Base-by-base conservation (phyloP, 2,329 filamentous ascomycete genomes). In the Nannizzia gypsea region DNA sequence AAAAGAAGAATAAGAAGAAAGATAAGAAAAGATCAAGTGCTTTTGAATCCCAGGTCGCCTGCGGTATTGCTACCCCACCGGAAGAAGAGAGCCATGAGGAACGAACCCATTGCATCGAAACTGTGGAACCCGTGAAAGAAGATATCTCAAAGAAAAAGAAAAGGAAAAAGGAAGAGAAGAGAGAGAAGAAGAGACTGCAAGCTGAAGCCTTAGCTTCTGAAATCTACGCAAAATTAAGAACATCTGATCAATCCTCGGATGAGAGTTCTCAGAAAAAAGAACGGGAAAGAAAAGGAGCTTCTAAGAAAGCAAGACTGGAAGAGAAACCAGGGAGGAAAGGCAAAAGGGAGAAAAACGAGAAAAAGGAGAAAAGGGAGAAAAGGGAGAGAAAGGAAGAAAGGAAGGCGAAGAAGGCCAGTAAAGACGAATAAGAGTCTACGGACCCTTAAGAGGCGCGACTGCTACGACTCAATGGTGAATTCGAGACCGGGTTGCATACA, bases 331-430 rank as follows among this genome's bases (percentile, higher is more conserved):
- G 34, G 38, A 61, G 61, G 65, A 42, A 17, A n/a, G 15, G n/a
- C 13, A n/a, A 42, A n/a, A 42, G n/a, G n/a, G 38, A 42, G n/a
- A 3, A 17, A 42, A 8, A n/a, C 15, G n/a, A 42, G 38, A 42
- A 42, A 42, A 42, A 42, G 38, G 2, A 8, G 9, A 3, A 36
- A 3, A 57, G 17, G 36, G 46, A 61, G 67, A 3, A 17, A 42
- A 8, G n/a, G 11, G n/a, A 42, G 38, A 42, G n/a, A 42, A 42
- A 42, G 38, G 2, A 8, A 11, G 9, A 36, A 3, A 57, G 17
- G 36, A 57, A 61, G 67, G 66, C 64, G 36, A 63, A 64, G 58
- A 60, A 65, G 5, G 71, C 71, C 66, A 75, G 73, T 61, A 77
- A 73, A 69, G 74, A 74, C 66, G 74, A 65, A 40, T 11, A 6